Conservation (phyloP, 1,139 yeast species). For the Yamadazyma taylorii region DNA sequence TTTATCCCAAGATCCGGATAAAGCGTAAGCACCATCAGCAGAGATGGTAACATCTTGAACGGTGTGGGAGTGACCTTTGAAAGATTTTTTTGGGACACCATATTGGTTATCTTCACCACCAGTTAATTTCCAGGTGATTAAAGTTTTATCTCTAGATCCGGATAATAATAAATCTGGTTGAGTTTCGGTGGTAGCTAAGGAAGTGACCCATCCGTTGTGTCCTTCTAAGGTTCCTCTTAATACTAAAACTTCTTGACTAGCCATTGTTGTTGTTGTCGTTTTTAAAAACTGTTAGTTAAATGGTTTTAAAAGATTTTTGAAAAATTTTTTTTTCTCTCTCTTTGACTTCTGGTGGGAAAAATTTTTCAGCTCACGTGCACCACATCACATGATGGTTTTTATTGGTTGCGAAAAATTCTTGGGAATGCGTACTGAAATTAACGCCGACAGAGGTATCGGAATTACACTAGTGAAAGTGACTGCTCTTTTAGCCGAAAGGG, state of each 20-base stretch:
- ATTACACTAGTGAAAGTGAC: constrained; percentile 14
- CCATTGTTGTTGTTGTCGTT: constrained; percentile 37
- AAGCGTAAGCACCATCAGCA: constrained; percentile 97
- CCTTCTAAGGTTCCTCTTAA: constrained; percentile 99
- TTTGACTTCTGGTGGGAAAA: background rate
- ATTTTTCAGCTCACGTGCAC: constrained; percentile 3
- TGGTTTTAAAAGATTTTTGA: constrained; percentile 17
- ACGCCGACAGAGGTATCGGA: constrained; percentile 15
- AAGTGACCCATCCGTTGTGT: constrained; percentile 88
- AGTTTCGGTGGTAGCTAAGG: constrained; percentile 97
- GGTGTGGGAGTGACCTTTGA: constrained; percentile 99
- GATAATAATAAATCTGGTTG: constrained; percentile 98
- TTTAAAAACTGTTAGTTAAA: constrained; percentile 1
- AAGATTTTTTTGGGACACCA: constrained; percentile 98
- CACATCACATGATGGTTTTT: background rate
- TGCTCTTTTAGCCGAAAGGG: constrained; percentile 15
- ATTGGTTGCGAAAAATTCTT: background rate
- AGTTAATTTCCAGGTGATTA: constrained; percentile 98
- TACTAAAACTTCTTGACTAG: constrained; percentile 92
- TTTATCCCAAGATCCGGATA: constrained; percentile 99
- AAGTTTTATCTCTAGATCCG: constrained; percentile 98
- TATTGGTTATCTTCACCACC: constrained; percentile 92
- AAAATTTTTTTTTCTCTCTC: constrained; percentile 14
- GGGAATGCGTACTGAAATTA: constrained; percentile 9
- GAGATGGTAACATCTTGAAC: constrained; percentile 98